Conservation (phyloP, 2,329 filamentous ascomycete species). For the Albifimbria verrucaria region DNA sequence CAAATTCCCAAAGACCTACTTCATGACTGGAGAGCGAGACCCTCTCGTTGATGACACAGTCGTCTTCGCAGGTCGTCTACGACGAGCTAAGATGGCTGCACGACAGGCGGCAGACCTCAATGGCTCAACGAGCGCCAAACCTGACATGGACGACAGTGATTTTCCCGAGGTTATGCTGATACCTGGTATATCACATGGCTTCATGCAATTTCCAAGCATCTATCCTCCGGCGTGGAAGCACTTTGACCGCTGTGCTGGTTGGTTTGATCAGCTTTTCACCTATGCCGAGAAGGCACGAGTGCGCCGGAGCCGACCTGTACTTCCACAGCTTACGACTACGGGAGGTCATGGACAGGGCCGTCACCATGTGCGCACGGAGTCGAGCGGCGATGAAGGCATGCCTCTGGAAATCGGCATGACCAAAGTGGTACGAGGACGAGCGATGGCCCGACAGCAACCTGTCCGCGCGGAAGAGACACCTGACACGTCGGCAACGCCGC, state of each 20-base stretch:
- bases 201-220: constrained; percentile 83
- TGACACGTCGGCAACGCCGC: constrained; percentile 8
- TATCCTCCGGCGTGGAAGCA: constrained; percentile 91
- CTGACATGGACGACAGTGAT: constrained; percentile 32
- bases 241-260: constrained; percentile 72
- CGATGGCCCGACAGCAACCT: constrained; percentile 7
- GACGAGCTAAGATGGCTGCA: constrained; percentile 67
- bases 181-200: constrained; percentile 88
- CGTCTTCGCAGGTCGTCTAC: constrained; percentile 86
- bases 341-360: constrained; percentile 20
- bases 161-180: constrained; percentile 73
- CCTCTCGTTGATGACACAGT: constrained; percentile 95
- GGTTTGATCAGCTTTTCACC: constrained; percentile 77
- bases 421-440: constrained; percentile 34
- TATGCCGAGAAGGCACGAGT: constrained; percentile 41
- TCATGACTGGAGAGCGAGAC: constrained; percentile 91
- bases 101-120: constrained; percentile 7
- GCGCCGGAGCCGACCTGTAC: constrained; percentile 16
- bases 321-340: constrained; percentile 9
- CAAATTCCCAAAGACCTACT: constrained; percentile 90
- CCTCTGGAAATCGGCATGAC: constrained; percentile 79
- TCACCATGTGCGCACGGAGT: constrained; percentile 45
- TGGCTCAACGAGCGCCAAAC: constrained; percentile 26
- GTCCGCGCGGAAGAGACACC: constrained; percentile 12
- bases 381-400: constrained; percentile 73